These are phyloP conservation scores for Exsudoporus frostii DNA, from an alignment of 768 basidiomycete species.

Conservation along the genomic window DNA sequence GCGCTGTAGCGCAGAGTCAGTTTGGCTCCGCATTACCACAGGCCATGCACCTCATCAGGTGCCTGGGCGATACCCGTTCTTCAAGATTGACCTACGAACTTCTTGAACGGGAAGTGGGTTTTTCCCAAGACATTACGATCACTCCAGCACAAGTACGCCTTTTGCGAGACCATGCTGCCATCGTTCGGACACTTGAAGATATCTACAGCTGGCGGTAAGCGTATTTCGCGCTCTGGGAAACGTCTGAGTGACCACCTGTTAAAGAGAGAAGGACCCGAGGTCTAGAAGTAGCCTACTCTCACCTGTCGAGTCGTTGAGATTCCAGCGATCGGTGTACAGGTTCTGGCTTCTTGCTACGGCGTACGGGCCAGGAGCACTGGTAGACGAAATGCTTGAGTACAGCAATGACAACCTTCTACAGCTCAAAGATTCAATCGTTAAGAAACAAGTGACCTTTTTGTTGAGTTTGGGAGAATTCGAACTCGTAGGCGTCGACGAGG, in stretches of 20 bases:
- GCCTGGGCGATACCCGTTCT: conserved; percentile 1
- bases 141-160: conserved; percentile 20
- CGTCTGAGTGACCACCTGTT: background rate
- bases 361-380: conserved; percentile 3
- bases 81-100: conserved; percentile 7
- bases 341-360: conserved; percentile 23
- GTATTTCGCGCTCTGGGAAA: background rate
- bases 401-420: background rate
- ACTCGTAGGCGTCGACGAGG: conserved; percentile 19
- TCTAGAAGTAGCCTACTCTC: conserved; percentile 31
- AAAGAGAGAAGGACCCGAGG: conserved; percentile 38
- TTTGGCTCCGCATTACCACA: conserved; percentile 31
- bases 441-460: conserved; percentile 7
- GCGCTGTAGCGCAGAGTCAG: conserved; percentile 29
- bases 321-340: conserved; percentile 30
- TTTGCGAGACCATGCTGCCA: conserved; percentile 24
- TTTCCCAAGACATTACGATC: background rate
- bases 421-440: conserved; percentile 4
- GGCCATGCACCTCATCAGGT: conserved; percentile 28
- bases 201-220: conserved; percentile 40
- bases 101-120: conserved; percentile 4
- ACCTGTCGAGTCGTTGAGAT: conserved; percentile 29
- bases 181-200: conserved; percentile 33
- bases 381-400: background rate
- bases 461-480: conserved; percentile 10